These are phyloP conservation scores for Vitis vinifera DNA, from an alignment of 164 flowering plant species.

Conservation along the genomic window ASM3070453v1 NC_081821.1:1957501-1958000, in stretches of 20 bases:
- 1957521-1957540: constrained; percentile 32
- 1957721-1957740: constrained; percentile 53
- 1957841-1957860: constrained; percentile 82
- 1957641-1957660: constrained; percentile 76
- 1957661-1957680: constrained; percentile 79
- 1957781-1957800: constrained; percentile 62
- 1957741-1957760: constrained; percentile 76
- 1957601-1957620: constrained; percentile 74
- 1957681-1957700: constrained; percentile 86
- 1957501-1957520: constrained; percentile 60
- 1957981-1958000: constrained; percentile 83
- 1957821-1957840: constrained; percentile 88
- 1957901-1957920: constrained; percentile 83
- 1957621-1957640: constrained; percentile 86
- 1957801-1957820: constrained; percentile 81
- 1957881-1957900: constrained; percentile 72
- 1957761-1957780: constrained; percentile 79
- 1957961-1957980: constrained; percentile 97
- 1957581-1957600: constrained; percentile 75
- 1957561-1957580: constrained; percentile 96
- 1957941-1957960: constrained; percentile 63
- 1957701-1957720: constrained; percentile 59
- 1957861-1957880: constrained; percentile 91
- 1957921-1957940: constrained; percentile 60
- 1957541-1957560: constrained; percentile 91